Base-by-base conservation (phyloP, 2,329 filamentous ascomycete species). In the Penicillium sp. region DNA sequence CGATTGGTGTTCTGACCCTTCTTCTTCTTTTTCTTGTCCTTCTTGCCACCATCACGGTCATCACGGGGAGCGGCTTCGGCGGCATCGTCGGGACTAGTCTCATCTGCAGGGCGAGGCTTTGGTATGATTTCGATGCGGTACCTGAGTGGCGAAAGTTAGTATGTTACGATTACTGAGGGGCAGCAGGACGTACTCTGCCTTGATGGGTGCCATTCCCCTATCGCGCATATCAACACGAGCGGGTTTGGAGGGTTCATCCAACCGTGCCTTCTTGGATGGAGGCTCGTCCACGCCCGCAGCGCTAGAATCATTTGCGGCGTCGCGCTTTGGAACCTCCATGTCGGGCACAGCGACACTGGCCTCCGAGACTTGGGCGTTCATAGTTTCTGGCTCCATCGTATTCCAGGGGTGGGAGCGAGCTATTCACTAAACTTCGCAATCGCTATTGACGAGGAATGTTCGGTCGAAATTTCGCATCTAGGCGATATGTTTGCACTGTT, bases 1-100 rank as follows among this genome's bases (percentile, higher is more conserved):
- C 93, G 88, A 62, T 85, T 85, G 61, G 87, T 91, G 74, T 97
- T 97, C 74, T 96, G 91, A 33, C 90, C 89, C 69, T 87, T 87
- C 67, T 83, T 80, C 62, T 83, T 71, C 58, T 63, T 65, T 59
- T 82, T 69, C 50, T 63, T 66, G 55, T 70, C 65, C 55, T 71
- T 70, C 59, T 72, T 78, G 50, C 66, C 68, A 42, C 69, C 70
- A 46, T 71, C 68, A 40, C 69, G 70, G 26, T 76, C 72, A 50
- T 77, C 71, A 50, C 79, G 74, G 55, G 75, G 74, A 50, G 80
- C 81, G 33, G 82, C 81, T 69, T 86, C 85, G 53, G 84, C 82
- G 53, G 82, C 82, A 67, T 86, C 83, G 61, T 84, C 82, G 49
- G 82, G 78, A 30, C 75, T 73, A 8, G 65, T 68, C 49, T 74